Evolutionary conservation across 202 grass and related monocot genomes (phyloP).

Genomic region (Saccharum hybrid): DNA sequence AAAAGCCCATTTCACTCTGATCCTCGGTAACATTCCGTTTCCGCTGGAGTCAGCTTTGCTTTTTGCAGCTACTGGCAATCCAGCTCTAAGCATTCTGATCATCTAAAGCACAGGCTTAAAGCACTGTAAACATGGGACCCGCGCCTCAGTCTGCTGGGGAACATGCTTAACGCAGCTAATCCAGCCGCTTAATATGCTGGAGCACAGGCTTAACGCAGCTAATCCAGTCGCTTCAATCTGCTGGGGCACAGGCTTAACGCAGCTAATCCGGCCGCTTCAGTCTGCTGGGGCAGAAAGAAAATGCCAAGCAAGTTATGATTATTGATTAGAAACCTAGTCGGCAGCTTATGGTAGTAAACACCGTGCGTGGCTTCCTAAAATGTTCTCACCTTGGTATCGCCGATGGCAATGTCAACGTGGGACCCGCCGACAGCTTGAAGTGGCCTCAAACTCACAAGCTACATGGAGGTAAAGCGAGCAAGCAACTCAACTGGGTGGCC

Average conservation of each 20-base stretch:
- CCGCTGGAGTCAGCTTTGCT: not conserved
- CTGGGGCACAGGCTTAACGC: not conserved
- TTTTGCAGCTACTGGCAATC: not conserved
- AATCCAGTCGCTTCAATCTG: not conserved
- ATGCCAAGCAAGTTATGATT: constrained; percentile 5
- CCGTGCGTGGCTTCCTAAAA: not conserved
- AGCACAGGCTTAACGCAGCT: not conserved
- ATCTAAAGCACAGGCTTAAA: not conserved
- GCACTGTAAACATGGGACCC: not conserved
- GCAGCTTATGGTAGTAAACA: not conserved
- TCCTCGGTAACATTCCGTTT: not conserved
- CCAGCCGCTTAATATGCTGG: too few relatives aligned
- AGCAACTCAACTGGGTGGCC: not conserved
- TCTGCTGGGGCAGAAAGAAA: not conserved
- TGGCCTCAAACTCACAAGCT: not conserved
- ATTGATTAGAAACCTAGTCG: not conserved
- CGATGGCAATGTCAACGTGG: not conserved
- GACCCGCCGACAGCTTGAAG: constrained; percentile 29
- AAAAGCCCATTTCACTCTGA: not conserved
- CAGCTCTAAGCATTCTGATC: constrained; percentile 2
- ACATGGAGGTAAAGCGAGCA: not conserved
- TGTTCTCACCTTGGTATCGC: not conserved
- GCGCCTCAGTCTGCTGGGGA: too few relatives aligned
- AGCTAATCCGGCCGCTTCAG: not conserved
- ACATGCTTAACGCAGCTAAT: not conserved